Evolutionary conservation across 2,329 filamentous ascomycete species (phyloP), one percentile per base, ranked within the genome.

Genomic region (Scorias spongiosa): DNA sequence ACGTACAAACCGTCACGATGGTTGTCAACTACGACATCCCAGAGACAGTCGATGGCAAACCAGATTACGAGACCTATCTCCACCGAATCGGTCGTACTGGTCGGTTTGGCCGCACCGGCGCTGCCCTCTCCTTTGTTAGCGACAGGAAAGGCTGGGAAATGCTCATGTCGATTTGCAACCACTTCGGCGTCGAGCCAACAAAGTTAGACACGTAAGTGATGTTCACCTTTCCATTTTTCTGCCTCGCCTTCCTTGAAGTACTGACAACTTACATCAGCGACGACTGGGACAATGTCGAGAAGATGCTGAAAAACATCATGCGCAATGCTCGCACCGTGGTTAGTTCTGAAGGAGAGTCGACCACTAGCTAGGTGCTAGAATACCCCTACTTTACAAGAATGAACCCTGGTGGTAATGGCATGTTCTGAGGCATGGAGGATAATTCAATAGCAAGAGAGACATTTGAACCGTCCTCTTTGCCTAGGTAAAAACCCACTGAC

Each of bases 21-120:
- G 91, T 98, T 43, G 87, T 98, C 71, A 98, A 98, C 70, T 98
- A 98, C 65, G 69, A 78, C 55, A 65, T 74, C 29, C 71, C 70
- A 3, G 69, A 70, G 44, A 63, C 64, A 40, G 63, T 62, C 17
- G 81, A 81, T 58, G 80, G 82, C 36, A 66, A 74, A 29, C 83
- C 89, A 11, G 38, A 40, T 18, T 40, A 14, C 18, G 88, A 96
- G 68, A 98, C 91, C 1, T 98, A 98, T 60, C 81, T 98, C 41
- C 91, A 98, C 72, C 84, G 91, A 60, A 98, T 98, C 55, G 91
- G 91, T 48, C 86, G 91, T 58, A 98, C 91, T 11, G 91, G 91
- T 50, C 84, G 91, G 52, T 98, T 98, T 56, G 91, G 91, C 45
- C 88, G 89, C 62, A 87, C 96, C 29, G 91, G 91, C 57, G 91